These are phyloP conservation scores for Rhizomucor miehei DNA, from an alignment of 371 early-diverging fungal genomes.

Conservation along the genomic window DNA sequence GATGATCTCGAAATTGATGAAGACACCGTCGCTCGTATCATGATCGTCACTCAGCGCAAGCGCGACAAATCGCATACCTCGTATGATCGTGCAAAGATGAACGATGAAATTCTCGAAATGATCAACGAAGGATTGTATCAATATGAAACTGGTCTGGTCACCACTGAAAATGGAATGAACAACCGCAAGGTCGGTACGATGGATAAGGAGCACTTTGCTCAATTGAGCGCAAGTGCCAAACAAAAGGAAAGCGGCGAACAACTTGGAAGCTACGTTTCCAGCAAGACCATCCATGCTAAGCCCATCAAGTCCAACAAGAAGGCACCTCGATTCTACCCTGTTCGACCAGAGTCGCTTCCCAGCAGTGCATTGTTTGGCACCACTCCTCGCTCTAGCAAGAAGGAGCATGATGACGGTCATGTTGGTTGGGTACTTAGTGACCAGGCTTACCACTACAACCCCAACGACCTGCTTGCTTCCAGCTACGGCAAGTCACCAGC, in stretches of 20 bases:
- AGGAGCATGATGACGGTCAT: conserved; percentile 73
- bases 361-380: conserved; percentile 46
- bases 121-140: conserved; percentile 94
- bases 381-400: conserved; percentile 33
- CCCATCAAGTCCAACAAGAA: conserved; percentile 39
- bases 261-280: background rate
- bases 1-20: conserved; percentile 77
- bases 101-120: conserved; percentile 87
- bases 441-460: conserved; percentile 49
- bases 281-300: conserved; percentile 13
- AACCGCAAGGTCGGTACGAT: conserved; percentile 64
- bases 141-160: conserved; percentile 77
- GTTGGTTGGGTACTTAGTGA: conserved; percentile 87
- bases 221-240: conserved; percentile 29
- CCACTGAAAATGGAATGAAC: conserved; percentile 18
- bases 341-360: conserved; percentile 55
- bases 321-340: conserved; percentile 63
- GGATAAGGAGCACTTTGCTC: conserved; percentile 64
- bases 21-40: conserved; percentile 80
- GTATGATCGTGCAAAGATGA: conserved; percentile 80
- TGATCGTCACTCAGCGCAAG: conserved; percentile 90
- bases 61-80: conserved; percentile 69
- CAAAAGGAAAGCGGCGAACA: conserved; percentile 8
- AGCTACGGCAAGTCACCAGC: conserved; percentile 43
- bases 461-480: conserved; percentile 40